Evolutionary conservation across 129 eudicot species (phyloP).

Genomic region (Saposhnikovia divaricata): DNA sequence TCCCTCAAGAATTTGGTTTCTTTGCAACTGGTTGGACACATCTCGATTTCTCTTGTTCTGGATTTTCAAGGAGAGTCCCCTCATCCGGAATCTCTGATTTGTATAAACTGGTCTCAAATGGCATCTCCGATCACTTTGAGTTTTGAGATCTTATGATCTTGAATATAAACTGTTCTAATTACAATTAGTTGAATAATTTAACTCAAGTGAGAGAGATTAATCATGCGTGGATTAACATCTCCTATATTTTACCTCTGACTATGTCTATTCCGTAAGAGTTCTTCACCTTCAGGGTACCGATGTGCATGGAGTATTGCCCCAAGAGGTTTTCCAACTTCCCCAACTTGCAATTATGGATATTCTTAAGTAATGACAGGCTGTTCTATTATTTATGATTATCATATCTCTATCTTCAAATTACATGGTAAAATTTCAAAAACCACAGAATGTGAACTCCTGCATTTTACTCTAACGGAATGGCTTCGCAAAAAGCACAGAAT

Average conservation of each 20-base stretch:
- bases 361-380: no score
- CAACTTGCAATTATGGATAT: no score
- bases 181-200: slow-evolving; percentile 9
- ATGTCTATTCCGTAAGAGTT: slow-evolving; percentile 16
- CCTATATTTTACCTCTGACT: slow-evolving; percentile 11
- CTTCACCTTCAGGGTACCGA: slow-evolving; percentile 14
- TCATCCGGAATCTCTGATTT: background rate
- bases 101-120: slow-evolving; percentile 1
- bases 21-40: slow-evolving; percentile 14
- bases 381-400: no score
- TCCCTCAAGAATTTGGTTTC: slow-evolving; percentile 11
- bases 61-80: slow-evolving; percentile 14
- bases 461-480: no score
- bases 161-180: slow-evolving; percentile 1
- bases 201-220: slow-evolving; percentile 14
- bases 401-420: no score
- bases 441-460: no score
- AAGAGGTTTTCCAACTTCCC: slow-evolving; percentile 22
- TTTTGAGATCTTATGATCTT: background rate
- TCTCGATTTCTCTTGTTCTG: slow-evolving; percentile 12
- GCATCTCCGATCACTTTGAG: no score
- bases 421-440: no score
- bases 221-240: background rate
- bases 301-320: slow-evolving; percentile 25
- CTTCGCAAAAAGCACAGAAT: no score